Base-by-base conservation (phyloP, 495 filamentous ascomycete species). In the Thermothielavioides terrestris region DNA sequence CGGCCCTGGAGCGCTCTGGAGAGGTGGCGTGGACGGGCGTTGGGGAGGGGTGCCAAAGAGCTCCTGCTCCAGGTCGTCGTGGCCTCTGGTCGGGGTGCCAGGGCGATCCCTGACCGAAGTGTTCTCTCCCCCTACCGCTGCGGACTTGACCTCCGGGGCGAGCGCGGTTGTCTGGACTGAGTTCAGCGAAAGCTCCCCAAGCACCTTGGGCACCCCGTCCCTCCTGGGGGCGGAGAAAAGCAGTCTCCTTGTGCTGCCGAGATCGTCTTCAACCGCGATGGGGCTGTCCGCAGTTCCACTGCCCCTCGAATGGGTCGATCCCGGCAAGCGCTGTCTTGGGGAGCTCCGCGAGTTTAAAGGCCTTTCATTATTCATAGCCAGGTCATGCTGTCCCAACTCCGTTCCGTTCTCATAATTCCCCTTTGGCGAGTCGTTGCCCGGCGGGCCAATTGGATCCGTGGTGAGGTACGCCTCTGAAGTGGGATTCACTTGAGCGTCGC, bases 181-280 rank as follows among this genome's bases (percentile, higher is more conserved):
- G 59, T 84, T 86, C 40, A 78, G 61, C 30, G 69, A 58, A 23
- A 82, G 72, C 52, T 81, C 71, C 58, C 77, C 78, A 37, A 83
- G 69, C 53, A 77, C 68, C 59, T 76, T 84, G 56, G 78, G 65
- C 45, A 72, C 67, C 17, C 77, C 73, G 38, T 80, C 79, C 55
- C 80, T 81, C 48, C 77, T 75, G 2, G 77, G 76, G 6, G 77
- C 78, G n/a, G 86, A 83, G 68, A 96, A 96, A 38, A 96, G 74
- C 28, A 89, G 67, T 60, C 91, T 79, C 61, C 87, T 78, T 21
- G 84, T 87, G 37, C 76, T 77, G 55, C 82, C 84, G 17, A 90
- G 70, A 25, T 65, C 59, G 30, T 67, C 59, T 50, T 86, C 77
- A 35, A 76, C 49, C 34, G 66, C 53, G 49, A 85, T 81, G 40